Conservation (phyloP, 352 stramenopile genomes). For the Phytophthora kernoviae region DNA sequence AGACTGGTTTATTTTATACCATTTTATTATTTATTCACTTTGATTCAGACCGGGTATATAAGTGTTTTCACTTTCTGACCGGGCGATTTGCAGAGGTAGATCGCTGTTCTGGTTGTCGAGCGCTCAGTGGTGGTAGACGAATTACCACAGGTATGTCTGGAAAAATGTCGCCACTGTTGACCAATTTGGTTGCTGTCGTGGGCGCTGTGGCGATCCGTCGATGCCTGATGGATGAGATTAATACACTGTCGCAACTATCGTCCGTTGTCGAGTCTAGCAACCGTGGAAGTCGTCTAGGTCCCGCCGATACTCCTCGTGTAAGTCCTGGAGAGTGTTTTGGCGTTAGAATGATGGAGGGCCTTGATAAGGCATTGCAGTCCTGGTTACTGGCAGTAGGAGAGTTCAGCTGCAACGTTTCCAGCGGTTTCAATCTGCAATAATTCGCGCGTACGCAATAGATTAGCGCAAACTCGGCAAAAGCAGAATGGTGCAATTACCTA, state of each 20-base stretch:
- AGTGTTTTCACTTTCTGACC: slow-evolving; percentile 13
- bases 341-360: slow-evolving; percentile 9
- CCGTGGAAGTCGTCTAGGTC: slow-evolving; percentile 27
- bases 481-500: slow-evolving; percentile 4
- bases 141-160: slow-evolving; percentile 21
- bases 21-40: slow-evolving; percentile 38
- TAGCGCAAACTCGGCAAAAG: slow-evolving; percentile 3
- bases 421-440: slow-evolving; percentile 41
- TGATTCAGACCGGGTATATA: slow-evolving; percentile 11
- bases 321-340: slow-evolving; percentile 7
- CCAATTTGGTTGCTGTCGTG: slow-evolving; percentile 21
- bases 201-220: slow-evolving; percentile 54
- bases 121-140: slow-evolving; percentile 55
- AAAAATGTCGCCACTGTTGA: slow-evolving; percentile 22
- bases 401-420: slow-evolving; percentile 31
- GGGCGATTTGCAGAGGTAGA: slow-evolving; percentile 11
- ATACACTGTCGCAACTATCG: slow-evolving; percentile 15
- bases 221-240: slow-evolving; percentile 40
- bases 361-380: slow-evolving; percentile 5
- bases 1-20: slow-evolving; percentile 13
- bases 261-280: slow-evolving; percentile 19
- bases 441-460: not conserved
- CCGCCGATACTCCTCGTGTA: slow-evolving; percentile 29
- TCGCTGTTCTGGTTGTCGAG: slow-evolving; percentile 15
- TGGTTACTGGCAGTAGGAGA: slow-evolving; percentile 26